A percentile compares a stretch with the other conserved stretches of the same genome.
phyloP scores from a whole-genome alignment of 2,329 filamentous ascomycete genomes.

The Aspergillus novoparasiticus region DNA sequence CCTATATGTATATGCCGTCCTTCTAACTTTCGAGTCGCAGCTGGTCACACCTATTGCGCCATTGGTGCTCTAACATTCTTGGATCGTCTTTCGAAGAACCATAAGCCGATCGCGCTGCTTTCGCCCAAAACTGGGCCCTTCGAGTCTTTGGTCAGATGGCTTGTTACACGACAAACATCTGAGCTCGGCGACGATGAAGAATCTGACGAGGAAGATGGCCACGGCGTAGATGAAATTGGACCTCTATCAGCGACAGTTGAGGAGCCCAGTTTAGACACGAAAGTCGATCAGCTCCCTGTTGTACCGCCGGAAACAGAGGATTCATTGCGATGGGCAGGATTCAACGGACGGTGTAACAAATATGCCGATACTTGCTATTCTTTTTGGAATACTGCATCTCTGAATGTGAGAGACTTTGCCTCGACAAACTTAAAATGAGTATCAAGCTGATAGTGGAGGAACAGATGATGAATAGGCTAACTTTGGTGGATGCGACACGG shows the following conservation, averaged over 20 bases:
- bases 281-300: slow-evolving; percentile 30
- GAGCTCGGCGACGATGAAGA: slow-evolving; percentile 52
- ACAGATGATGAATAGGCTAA: slow-evolving; percentile 60
- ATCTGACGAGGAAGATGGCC: slow-evolving; percentile 46
- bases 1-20: slow-evolving; percentile 6
- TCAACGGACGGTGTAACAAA: slow-evolving; percentile 91
- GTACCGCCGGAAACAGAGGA: slow-evolving; percentile 26
- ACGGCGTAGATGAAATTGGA: slow-evolving; percentile 16
- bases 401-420: slow-evolving; percentile 41
- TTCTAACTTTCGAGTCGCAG: slow-evolving; percentile 46
- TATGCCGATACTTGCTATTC: slow-evolving; percentile 92
- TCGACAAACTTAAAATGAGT: not conserved
- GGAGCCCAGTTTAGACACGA: slow-evolving; percentile 25
- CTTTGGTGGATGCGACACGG: slow-evolving; percentile 61
- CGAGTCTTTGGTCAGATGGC: slow-evolving; percentile 54
- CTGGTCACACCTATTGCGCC: slow-evolving; percentile 89
- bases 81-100: slow-evolving; percentile 57
- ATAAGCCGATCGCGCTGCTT: slow-evolving; percentile 24
- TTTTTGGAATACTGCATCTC: slow-evolving; percentile 81
- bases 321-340: slow-evolving; percentile 64
- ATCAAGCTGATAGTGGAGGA: slow-evolving; percentile 22
- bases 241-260: slow-evolving; percentile 8
- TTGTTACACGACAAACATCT: slow-evolving; percentile 65
- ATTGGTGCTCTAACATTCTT: slow-evolving; percentile 76
- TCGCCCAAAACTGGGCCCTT: slow-evolving; percentile 32